Evolutionary conservation across 1,284 basidiomycete species (phyloP).

Genomic region (Xerocomus minutiporus): DNA sequence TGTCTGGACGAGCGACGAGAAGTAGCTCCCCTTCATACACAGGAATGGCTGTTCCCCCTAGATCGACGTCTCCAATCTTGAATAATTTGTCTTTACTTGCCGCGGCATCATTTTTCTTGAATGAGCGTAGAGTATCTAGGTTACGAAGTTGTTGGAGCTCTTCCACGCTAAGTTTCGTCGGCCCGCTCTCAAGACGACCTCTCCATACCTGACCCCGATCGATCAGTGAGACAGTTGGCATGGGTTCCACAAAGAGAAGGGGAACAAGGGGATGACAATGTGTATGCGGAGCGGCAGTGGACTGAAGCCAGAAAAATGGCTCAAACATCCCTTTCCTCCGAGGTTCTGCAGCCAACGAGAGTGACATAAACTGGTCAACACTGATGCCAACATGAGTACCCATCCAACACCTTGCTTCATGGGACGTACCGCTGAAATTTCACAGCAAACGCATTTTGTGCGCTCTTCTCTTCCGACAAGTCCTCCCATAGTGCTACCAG

Average conservation of each 20-base stretch:
- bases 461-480: constrained; percentile 35
- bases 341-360: constrained; percentile 72
- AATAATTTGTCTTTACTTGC: constrained; percentile 27
- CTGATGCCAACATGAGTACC: constrained; percentile 35
- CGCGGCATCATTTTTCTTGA: constrained; percentile 15
- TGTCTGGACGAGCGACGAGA: constrained; percentile 52
- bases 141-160: constrained; percentile 52
- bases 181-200: constrained; percentile 59
- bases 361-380: constrained; percentile 72
- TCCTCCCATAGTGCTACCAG: constrained; percentile 54
- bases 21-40: constrained; percentile 71
- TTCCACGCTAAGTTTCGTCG: constrained; percentile 43
- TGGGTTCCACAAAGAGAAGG: constrained; percentile 67
- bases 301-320: constrained; percentile 65
- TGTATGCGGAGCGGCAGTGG: constrained; percentile 35
- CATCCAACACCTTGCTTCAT: constrained; percentile 1
- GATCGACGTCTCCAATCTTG: constrained; percentile 43
- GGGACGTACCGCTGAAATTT: constrained; percentile 59
- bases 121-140: constrained; percentile 32
- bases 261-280: constrained; percentile 56
- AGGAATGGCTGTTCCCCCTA: constrained; percentile 65
- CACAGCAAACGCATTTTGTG: constrained; percentile 43
- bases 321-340: constrained; percentile 67
- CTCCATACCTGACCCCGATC: constrained; percentile 60
- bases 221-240: constrained; percentile 62